Percentiles rank a stretch among this genome's conserved stretches.
phyloP scores from a whole-genome alignment of 805 yeast species.

The Cyberlindnera mississippiensis region DNA sequence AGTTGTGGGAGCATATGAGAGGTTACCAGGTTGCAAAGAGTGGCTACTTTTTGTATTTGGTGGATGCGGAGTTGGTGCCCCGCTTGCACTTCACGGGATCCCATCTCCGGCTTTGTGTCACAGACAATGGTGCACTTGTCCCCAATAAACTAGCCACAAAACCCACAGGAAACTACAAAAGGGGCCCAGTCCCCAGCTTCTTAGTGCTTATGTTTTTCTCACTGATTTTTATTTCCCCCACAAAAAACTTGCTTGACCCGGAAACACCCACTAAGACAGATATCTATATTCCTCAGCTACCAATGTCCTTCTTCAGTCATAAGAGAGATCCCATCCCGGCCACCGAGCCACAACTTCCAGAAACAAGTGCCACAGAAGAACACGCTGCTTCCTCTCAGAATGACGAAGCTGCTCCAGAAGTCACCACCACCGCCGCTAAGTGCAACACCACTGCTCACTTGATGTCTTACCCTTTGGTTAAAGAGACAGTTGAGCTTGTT shows the following conservation, averaged over 20 bases:
- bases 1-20: no score
- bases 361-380: neutral
- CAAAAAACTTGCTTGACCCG: neutral
- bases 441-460: constrained; percentile 33
- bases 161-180: neutral
- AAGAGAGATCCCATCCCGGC: neutral
- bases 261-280: neutral
- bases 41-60: no score
- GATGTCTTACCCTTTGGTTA: constrained; percentile 45
- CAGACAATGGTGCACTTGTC: no score
- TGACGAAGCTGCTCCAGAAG: no score
- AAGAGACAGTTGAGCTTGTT: constrained; percentile 35
- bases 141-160: neutral
- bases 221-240: neutral
- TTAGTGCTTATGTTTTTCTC: neutral
- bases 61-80: no score
- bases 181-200: neutral
- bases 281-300: neutral
- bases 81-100: no score
- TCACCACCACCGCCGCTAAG: neutral
- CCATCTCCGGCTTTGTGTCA: no score
- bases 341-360: neutral
- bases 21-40: no score
- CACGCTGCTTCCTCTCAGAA: no score
- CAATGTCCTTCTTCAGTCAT: constrained; percentile 1